Conservation (phyloP, 345 rosid species). For the Rhodamnia rubescens region DNA sequence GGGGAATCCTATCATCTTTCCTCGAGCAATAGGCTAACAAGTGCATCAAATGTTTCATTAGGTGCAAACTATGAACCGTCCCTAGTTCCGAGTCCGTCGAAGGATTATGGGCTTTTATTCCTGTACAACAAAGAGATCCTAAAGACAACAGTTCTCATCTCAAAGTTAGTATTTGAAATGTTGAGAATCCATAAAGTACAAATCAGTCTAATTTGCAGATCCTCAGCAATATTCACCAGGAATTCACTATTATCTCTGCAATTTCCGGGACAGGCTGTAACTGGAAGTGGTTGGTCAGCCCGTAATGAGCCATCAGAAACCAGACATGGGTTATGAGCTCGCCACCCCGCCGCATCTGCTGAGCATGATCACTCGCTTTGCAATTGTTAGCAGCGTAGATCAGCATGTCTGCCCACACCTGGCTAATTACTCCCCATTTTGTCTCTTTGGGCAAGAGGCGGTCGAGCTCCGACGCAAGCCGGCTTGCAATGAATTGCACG, state of each 20-base stretch:
- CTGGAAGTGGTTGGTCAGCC: background rate
- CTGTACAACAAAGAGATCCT: no score
- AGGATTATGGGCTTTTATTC: no score
- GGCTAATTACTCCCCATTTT: background rate
- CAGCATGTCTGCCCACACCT: conserved; percentile 15
- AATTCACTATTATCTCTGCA: background rate
- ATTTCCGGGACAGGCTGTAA: background rate
- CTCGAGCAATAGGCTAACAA: no score
- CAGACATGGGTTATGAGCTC: conserved; percentile 42
- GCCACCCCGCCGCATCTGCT: conserved; percentile 37
- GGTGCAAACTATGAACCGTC: no score
- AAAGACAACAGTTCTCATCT: no score
- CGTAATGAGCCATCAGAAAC: conserved; percentile 35
- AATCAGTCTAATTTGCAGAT: background rate
- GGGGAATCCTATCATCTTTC: no score
- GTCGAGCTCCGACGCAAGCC: conserved; percentile 1
- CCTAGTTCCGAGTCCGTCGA: no score
- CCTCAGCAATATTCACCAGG: background rate
- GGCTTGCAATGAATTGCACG: conserved; percentile 11
- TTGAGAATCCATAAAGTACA: background rate
- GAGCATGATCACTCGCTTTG: conserved; percentile 19
- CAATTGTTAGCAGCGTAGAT: conserved; percentile 2
- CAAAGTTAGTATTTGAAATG: no score
- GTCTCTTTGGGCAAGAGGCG: background rate
- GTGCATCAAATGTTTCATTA: no score